Base-by-base conservation (phyloP, 805 yeast species). In the Myxozyma melibiosi region DNA sequence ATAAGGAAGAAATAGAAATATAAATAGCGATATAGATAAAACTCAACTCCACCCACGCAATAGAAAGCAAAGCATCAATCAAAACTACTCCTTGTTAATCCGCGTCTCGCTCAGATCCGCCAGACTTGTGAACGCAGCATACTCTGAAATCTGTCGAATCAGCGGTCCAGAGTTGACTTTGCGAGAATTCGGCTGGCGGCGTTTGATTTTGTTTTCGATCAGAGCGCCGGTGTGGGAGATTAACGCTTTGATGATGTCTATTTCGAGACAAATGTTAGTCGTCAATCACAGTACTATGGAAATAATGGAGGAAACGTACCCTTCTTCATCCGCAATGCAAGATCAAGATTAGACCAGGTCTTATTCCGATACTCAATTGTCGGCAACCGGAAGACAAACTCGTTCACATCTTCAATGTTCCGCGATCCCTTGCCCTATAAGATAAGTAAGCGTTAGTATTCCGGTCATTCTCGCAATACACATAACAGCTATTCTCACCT, bases 351-450 rank as follows among this genome's bases (percentile, higher is more conserved):
- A 1, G 90, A 83, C 88, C 95, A 85, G 3, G 86, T 79, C 74
- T 81, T 82, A 69, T 86, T 83, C 34, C 71, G 66, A 65, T 86
- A 81, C 49, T 73, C 70, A 50, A 88, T 71, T 2, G 73, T 73
- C 2, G 97, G 97, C 49, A 91, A 71, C 8, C 75, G 76, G 53
- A 92, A 75, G 4, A 77, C 78, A 63, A 92, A 84, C 63, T 87
- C 82, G 51, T 88, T 86, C 6, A 92, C 89, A 67, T 91, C 90
- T 38, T 88, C 79, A 54, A 92, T 73, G 63, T 85, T 82, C 65
- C 81, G 75, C 28, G 82, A 76, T 13, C 90, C 88, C 14, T 82
- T 83, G 7, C 94, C 96, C 65, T 63, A 34, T n/a, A 7, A 18
- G 14, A 22, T 22, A 5, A 40, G 47, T 11, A 38, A 39, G 4